These are phyloP conservation scores for Boletus hoseneyae DNA, from an alignment of 1,284 basidiomycete species.

Conservation along the genomic window DNA sequence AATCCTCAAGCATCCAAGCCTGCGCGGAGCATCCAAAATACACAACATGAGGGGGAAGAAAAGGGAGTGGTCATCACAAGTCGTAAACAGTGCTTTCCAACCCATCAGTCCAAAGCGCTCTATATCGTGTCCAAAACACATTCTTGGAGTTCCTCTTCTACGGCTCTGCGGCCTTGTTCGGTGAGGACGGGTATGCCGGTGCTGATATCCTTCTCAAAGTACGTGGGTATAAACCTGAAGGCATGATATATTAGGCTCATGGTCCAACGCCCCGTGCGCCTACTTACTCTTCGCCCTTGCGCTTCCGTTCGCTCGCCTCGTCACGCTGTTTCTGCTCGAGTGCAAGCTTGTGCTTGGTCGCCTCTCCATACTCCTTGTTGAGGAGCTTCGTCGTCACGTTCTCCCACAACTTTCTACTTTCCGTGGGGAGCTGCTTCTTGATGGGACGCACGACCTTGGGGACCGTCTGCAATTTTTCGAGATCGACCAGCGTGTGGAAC, in stretches of 20 bases:
- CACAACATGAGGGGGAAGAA: background rate
- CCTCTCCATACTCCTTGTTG: conserved; percentile 85
- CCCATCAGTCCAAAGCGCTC: conserved; percentile 1
- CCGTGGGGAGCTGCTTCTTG: conserved; percentile 72
- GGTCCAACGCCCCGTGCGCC: background rate
- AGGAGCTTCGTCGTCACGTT: conserved; percentile 76
- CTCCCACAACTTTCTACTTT: conserved; percentile 90
- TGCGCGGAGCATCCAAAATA: conserved; percentile 10
- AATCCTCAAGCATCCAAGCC: conserved; percentile 6
- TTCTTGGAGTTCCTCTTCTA: conserved; percentile 65
- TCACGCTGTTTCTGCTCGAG: conserved; percentile 93
- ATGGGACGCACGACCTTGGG: conserved; percentile 86
- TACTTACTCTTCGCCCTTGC: conserved; percentile 72
- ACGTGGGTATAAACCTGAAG: conserved; percentile 73
- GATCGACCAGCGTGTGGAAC: conserved; percentile 71
- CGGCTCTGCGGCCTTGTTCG: conserved; percentile 59
- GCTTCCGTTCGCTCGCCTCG: conserved; percentile 79
- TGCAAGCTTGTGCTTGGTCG: conserved; percentile 80
- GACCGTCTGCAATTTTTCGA: conserved; percentile 71
- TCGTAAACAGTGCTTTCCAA: conserved; percentile 3
- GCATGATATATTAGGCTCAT: background rate
- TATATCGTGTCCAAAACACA: conserved; percentile 15
- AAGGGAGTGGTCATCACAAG: conserved; percentile 4
- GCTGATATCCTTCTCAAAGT: conserved; percentile 72
- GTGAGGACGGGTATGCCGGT: conserved; percentile 78